phyloP scores from a whole-genome alignment of 257 asterid genomes.

The Hygrophila difformis region DNA sequence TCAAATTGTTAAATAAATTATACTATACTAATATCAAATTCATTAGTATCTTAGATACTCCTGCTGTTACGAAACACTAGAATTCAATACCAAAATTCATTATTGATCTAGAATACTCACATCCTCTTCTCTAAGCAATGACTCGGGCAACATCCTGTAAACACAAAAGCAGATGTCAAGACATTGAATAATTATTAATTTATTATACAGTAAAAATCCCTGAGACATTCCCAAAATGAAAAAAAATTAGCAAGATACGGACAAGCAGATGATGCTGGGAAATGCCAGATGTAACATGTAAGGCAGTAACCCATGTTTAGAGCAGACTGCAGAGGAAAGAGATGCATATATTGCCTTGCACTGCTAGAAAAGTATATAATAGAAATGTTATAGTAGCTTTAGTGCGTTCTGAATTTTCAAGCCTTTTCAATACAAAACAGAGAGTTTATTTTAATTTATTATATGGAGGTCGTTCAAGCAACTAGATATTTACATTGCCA shows the following conservation, averaged over 20 bases:
- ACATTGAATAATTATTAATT: too few relatives aligned
- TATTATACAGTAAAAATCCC: too few relatives aligned
- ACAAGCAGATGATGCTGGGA: not conserved
- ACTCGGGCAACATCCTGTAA: slow-evolving; percentile 66
- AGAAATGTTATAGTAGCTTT: too few relatives aligned
- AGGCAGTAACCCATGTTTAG: not conserved
- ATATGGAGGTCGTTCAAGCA: too few relatives aligned
- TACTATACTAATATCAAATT: not conserved
- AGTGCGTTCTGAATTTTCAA: too few relatives aligned
- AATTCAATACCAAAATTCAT: not conserved
- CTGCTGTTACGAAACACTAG: not conserved
- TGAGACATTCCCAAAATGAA: not conserved
- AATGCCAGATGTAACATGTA: too few relatives aligned
- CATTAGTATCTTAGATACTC: not conserved
- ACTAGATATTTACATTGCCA: too few relatives aligned
- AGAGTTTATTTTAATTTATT: too few relatives aligned
- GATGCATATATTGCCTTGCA: too few relatives aligned
- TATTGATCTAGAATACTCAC: slow-evolving; percentile 46
- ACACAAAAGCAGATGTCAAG: slow-evolving; percentile 16
- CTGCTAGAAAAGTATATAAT: too few relatives aligned
- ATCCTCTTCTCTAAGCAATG: slow-evolving; percentile 66
- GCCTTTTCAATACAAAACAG: too few relatives aligned
- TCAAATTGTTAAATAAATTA: not conserved
- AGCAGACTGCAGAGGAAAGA: not conserved
- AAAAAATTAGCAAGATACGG: not conserved